These are phyloP conservation scores for Pyrenophora seminiperda DNA, from an alignment of 2,329 filamentous ascomycete species.

Conservation along the genomic window DNA sequence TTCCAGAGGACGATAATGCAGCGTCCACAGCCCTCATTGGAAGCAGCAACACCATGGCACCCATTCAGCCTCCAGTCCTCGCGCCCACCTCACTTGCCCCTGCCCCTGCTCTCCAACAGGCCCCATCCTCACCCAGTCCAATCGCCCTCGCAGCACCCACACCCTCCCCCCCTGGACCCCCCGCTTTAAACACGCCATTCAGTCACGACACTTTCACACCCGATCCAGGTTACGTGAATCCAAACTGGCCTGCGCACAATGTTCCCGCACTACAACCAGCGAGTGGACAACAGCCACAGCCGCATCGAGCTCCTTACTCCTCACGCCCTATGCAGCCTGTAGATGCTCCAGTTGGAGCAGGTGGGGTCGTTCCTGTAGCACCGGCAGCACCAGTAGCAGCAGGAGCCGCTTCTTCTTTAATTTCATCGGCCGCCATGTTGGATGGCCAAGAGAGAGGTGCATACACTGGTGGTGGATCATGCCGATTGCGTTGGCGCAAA, in stretches of 20 bases:
- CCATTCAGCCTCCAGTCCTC: too few relatives aligned
- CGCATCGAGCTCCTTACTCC: not conserved
- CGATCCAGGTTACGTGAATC: constrained; percentile 2
- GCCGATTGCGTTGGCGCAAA: not conserved
- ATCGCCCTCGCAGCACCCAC: too few relatives aligned
- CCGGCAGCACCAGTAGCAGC: not conserved
- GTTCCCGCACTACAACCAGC: too few relatives aligned
- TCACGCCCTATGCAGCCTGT: not conserved
- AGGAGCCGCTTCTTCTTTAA: not conserved
- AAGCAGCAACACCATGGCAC: too few relatives aligned
- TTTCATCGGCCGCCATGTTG: too few relatives aligned
- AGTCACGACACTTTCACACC: not conserved
- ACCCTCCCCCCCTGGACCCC: not conserved
- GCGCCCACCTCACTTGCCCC: too few relatives aligned
- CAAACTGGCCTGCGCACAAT: not conserved
- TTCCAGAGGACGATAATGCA: too few relatives aligned
- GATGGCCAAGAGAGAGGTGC: not conserved
- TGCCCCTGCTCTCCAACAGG: too few relatives aligned
- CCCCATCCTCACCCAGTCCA: too few relatives aligned
- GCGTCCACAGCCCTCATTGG: too few relatives aligned
- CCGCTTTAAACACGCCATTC: not conserved
- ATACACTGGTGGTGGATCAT: not conserved
- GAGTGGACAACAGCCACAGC: not conserved
- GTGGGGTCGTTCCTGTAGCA: too few relatives aligned
- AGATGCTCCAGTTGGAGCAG: not conserved